phyloP scores from a whole-genome alignment of 805 yeast genomes.

The Nakazawaea populi region DNA sequence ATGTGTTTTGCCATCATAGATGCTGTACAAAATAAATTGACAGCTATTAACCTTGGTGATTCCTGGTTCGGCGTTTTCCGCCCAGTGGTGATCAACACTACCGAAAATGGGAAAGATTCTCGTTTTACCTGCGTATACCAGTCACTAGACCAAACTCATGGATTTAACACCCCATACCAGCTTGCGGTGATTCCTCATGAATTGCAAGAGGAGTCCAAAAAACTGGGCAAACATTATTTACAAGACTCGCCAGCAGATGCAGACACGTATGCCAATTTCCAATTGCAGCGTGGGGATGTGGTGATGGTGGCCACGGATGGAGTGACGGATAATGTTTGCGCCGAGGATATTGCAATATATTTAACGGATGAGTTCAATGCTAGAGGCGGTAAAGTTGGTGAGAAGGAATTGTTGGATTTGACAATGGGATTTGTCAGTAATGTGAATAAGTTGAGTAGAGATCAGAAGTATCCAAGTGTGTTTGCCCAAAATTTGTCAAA shows the following conservation, averaged over 20 bases:
- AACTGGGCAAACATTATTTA: constrained; percentile 56
- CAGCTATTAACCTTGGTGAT: constrained; percentile 84
- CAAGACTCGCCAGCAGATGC: constrained; percentile 67
- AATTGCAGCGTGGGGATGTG: constrained; percentile 66
- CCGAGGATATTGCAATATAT: constrained; percentile 65
- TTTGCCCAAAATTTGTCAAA: constrained; percentile 74
- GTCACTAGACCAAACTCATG: constrained; percentile 76
- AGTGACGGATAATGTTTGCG: constrained; percentile 75
- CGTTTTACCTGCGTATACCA: constrained; percentile 46
- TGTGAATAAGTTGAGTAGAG: constrained; percentile 66
- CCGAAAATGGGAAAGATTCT: constrained; percentile 9
- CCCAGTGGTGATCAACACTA: constrained; percentile 22
- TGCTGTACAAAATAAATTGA: constrained; percentile 42
- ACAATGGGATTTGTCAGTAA: constrained; percentile 54
- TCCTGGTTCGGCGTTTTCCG: constrained; percentile 91
- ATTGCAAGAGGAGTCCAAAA: constrained; percentile 45
- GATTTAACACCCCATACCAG: constrained; percentile 90
- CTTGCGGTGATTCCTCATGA: constrained; percentile 75
- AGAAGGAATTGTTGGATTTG: constrained; percentile 18
- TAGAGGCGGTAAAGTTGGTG: constrained; percentile 11
- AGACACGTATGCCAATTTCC: constrained; percentile 52
- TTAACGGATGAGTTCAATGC: constrained; percentile 46
- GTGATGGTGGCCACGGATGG: constrained; percentile 92
- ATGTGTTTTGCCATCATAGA: constrained; percentile 77
- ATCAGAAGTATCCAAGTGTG: constrained; percentile 72